phyloP scores from a whole-genome alignment of 78 protist species.

The Neovahlkampfia damariscottae region DNA sequence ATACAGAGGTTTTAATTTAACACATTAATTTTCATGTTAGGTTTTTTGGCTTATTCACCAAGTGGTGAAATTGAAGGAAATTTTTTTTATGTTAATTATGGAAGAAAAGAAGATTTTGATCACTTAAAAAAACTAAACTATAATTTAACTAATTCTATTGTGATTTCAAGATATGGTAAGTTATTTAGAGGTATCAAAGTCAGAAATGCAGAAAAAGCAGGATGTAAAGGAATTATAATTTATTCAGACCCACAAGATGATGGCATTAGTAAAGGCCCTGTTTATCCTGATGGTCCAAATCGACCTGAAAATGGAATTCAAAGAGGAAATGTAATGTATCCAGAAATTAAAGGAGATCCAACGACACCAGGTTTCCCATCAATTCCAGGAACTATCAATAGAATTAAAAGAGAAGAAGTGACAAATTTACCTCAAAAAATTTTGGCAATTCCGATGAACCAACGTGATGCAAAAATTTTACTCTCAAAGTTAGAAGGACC shows the following conservation, averaged over 20 bases:
- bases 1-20: too few relatives aligned
- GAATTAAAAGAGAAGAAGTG: background rate
- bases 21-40: too few relatives aligned
- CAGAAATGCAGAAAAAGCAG: background rate
- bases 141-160: background rate
- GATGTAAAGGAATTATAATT: constrained; percentile 14
- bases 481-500: background rate
- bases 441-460: background rate
- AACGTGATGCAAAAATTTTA: constrained; percentile 1
- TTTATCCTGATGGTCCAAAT: constrained; percentile 47
- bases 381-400: background rate
- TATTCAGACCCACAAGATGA: constrained; percentile 36
- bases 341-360: constrained; percentile 21
- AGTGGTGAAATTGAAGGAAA: background rate
- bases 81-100: constrained; percentile 35
- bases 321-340: constrained; percentile 31
- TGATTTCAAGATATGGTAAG: constrained; percentile 30
- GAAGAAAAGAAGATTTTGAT: constrained; percentile 27
- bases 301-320: constrained; percentile 22
- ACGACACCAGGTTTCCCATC: constrained; percentile 11
- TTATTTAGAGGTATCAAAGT: constrained; percentile 37
- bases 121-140: background rate
- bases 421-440: constrained; percentile 4
- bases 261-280: constrained; percentile 22
- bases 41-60: background rate